Base-by-base conservation (phyloP, 176 grass and related monocot genomes). In the Oryza australiensis region DNA sequence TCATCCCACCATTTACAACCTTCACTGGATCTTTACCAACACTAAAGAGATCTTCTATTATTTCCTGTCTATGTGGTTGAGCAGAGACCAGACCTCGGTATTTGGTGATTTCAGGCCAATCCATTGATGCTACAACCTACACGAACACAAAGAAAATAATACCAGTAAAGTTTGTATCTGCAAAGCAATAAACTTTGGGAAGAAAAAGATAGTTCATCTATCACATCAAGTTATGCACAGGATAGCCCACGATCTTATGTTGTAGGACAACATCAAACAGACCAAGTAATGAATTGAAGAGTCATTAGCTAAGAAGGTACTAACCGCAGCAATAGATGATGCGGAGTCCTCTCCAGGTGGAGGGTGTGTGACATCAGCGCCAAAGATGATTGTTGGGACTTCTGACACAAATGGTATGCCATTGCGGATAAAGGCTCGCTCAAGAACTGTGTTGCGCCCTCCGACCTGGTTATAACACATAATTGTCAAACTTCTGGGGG, bases 241-340 rank as follows among this genome's bases (percentile, higher is more conserved):
- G 14, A 16, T 51, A 24, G 32, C 70, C 40, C 13, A 35, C 20
- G 26, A 37, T 34, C 15, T 48, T 70, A 2, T 26, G 38, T 62
- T 57, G 14, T 66, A 42, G 72, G 70, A 22, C 7, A 23, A 43
- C 13, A 43, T 38, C 26, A 67, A 29, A 77, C 1, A 73, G 51
- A 45, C 22, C 18, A 55, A 76, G 55, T 2, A 26, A 71, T 20
- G 35, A 82, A 38, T 9, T 16, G 20, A 38, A 2, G 42, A 78
- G 63, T 37, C 15, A 11, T 41, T 49, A 55, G 29, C 33, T 51
- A 45, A 37, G 53, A 68, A 69, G 62, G 67, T 67, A 73, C 83
- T 78, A 12, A 97, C 94, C 13, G 95, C 95, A 66, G 95, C 89
- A 72, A 97, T 95, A 32, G 93, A 95, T 40, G 90, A 76, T 77